Evolutionary conservation across 345 rosid genomes (phyloP).

Genomic region (Anastatica hierochuntica): DNA sequence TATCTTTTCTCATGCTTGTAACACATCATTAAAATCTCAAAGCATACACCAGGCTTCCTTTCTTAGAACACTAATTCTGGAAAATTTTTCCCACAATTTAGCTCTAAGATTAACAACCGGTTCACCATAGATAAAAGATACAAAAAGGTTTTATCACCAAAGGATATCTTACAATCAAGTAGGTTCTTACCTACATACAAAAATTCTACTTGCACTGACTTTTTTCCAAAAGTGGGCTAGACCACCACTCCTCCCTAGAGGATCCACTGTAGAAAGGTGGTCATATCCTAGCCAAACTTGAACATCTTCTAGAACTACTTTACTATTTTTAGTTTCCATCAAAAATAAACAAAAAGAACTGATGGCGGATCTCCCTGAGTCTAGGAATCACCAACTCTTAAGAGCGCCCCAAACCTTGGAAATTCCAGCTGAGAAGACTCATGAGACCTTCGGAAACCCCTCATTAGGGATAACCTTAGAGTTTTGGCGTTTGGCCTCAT

Average conservation of each 20-base stretch:
- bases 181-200: background rate
- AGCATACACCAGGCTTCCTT: background rate
- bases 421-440: background rate
- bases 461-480: background rate
- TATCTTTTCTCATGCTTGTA: background rate
- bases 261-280: background rate
- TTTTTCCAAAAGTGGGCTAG: background rate
- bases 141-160: background rate
- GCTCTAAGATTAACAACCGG: too few species aligned
- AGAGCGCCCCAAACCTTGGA: background rate
- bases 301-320: background rate
- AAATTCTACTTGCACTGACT: background rate
- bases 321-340: background rate
- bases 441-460: background rate
- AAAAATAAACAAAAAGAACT: too few species aligned
- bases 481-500: too few species aligned
- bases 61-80: background rate
- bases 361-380: background rate
- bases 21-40: background rate
- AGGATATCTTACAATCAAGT: background rate
- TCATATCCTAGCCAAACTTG: background rate
- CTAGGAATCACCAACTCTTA: background rate
- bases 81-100: background rate
- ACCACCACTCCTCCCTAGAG: background rate
- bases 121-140: background rate